Evolutionary conservation across 495 filamentous ascomycete genomes (phyloP).

Genomic region (Neurospora sublineolata): DNA sequence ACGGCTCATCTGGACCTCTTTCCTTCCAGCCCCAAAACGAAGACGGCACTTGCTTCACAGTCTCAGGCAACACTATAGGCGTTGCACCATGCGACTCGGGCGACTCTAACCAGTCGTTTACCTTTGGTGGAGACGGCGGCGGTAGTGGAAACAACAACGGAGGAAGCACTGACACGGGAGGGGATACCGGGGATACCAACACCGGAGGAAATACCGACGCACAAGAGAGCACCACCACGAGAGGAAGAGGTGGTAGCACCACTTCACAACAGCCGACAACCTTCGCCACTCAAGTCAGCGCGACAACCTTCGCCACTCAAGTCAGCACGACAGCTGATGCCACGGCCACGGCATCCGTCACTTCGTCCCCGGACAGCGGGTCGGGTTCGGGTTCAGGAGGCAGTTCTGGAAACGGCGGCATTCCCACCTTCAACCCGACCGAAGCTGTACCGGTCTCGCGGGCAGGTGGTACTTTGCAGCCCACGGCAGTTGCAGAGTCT

Average conservation of each 20-base stretch:
- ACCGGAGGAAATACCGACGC: neutral
- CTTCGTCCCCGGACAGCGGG: neutral
- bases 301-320: slow-evolving; percentile 1
- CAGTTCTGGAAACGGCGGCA: slow-evolving; percentile 8
- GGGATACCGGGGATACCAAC: slow-evolving; percentile 3
- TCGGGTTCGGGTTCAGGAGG: neutral
- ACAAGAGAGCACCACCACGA: neutral
- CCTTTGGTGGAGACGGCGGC: slow-evolving; percentile 26
- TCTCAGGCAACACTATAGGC: slow-evolving; percentile 34
- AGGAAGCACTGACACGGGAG: slow-evolving; percentile 17
- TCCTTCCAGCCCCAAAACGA: slow-evolving; percentile 32
- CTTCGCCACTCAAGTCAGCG: neutral
- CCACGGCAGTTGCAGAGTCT: slow-evolving; percentile 36
- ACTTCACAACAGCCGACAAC: slow-evolving; percentile 4
- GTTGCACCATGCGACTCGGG: slow-evolving; percentile 30
- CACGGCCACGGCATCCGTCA: neutral
- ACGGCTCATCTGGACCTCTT: slow-evolving; percentile 29
- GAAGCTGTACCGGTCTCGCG: slow-evolving; percentile 38
- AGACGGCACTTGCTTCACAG: slow-evolving; percentile 32
- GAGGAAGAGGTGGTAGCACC: neutral
- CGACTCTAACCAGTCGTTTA: slow-evolving; percentile 35
- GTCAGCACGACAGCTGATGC: neutral
- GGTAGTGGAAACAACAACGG: slow-evolving; percentile 2
- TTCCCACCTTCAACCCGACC: slow-evolving; percentile 31
- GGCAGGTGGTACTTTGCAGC: slow-evolving; percentile 36